A percentile compares a stretch with the other conserved stretches of the same genome.
phyloP scores from a whole-genome alignment of 176 grass and related monocot genomes.

The Cenchrus americanus region DNA sequence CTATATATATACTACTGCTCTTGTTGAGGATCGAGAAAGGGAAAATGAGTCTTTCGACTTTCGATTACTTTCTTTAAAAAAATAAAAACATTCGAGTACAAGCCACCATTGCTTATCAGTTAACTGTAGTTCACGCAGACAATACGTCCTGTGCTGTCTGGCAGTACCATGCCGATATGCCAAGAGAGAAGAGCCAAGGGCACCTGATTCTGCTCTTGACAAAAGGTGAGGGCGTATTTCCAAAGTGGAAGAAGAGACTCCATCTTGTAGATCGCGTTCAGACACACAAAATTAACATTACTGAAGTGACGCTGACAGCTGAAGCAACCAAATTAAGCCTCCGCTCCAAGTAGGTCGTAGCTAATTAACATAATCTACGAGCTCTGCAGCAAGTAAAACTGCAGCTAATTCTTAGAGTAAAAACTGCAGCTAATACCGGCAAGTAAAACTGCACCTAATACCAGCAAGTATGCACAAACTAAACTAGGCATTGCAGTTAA shows the following conservation, averaged over 20 bases:
- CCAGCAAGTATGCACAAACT: conserved; percentile 18
- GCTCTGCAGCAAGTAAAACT: not conserved
- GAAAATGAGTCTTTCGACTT: not conserved
- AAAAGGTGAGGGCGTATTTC: not conserved
- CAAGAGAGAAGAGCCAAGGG: not conserved
- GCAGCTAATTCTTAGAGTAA: not conserved
- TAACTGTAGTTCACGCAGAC: not conserved
- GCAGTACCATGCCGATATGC: not conserved
- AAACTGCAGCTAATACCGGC: not conserved
- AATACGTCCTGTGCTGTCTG: not conserved
- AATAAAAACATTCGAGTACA: too few relatives aligned
- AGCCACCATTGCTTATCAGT: too few relatives aligned
- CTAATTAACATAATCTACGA: conserved; percentile 18
- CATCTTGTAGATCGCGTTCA: not conserved
- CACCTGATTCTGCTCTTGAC: not conserved
- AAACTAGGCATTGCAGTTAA: not conserved
- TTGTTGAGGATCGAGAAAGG: not conserved
- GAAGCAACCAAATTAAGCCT: not conserved
- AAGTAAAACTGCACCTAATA: not conserved
- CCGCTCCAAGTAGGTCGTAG: not conserved
- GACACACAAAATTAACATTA: not conserved
- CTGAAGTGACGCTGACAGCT: not conserved
- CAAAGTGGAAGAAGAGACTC: not conserved
- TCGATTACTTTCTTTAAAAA: too few relatives aligned
- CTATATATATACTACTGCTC: too few relatives aligned